Evolutionary conservation across 2,329 filamentous ascomycete genomes (phyloP).

Genomic region (Pseudogymnoascus sp.): DNA sequence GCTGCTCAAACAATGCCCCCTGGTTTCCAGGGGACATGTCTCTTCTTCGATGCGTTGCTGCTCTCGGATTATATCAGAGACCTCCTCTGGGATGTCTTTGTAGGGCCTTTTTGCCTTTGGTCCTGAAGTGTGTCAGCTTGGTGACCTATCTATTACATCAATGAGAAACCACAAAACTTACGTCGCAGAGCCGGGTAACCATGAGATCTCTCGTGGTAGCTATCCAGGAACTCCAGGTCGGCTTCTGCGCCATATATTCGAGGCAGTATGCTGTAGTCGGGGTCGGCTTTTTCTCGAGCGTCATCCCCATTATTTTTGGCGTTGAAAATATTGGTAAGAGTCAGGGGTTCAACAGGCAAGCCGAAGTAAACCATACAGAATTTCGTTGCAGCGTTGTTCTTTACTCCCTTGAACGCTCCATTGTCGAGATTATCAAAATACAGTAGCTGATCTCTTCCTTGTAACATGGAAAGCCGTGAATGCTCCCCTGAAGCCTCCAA

Average conservation of each 20-base stretch:
- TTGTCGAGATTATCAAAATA: conserved; percentile 18
- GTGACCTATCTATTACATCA: neutral
- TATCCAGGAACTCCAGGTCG: conserved; percentile 26
- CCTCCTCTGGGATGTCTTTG: neutral
- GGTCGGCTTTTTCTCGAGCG: conserved; percentile 12
- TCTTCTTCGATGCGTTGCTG: neutral
- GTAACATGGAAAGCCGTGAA: conserved; percentile 13
- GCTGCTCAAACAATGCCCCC: neutral
- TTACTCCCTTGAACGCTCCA: conserved; percentile 16
- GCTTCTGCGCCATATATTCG: conserved; percentile 22
- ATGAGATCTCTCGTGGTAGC: conserved; percentile 23
- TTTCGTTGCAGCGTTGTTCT: conserved; percentile 26
- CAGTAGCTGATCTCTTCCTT: conserved; percentile 11
- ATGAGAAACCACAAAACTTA: conserved; percentile 15
- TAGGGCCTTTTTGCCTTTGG: neutral
- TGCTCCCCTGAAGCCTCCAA: conserved; percentile 16
- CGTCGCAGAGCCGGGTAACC: conserved; percentile 24
- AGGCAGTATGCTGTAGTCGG: conserved; percentile 15
- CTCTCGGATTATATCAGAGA: neutral
- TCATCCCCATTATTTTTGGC: conserved; percentile 16
- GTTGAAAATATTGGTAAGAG: conserved; percentile 21
- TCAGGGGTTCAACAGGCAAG: conserved; percentile 24
- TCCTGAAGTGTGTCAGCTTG: neutral
- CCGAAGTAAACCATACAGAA: conserved; percentile 28
- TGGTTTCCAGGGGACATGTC: neutral